Conservation (phyloP, 2,329 filamentous ascomycete species). For the Apiospora marii region DNA sequence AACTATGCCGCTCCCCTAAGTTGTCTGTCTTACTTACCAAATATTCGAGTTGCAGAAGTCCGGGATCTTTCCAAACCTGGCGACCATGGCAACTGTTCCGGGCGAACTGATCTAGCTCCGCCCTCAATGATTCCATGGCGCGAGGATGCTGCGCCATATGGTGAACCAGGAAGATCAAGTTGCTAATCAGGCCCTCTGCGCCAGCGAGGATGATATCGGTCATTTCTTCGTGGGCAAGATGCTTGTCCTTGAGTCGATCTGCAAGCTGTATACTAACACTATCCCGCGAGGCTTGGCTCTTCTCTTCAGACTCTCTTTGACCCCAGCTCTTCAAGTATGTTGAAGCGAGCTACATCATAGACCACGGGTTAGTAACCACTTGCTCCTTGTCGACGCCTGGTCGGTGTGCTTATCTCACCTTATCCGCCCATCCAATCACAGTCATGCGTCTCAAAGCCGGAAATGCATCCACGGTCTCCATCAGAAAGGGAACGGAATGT, state of each 20-base stretch:
- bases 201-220: neutral
- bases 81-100: neutral
- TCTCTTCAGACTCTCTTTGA: neutral
- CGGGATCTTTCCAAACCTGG: conserved; percentile 6
- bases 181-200: conserved; percentile 5
- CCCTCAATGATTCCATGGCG: neutral
- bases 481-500: neutral
- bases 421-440: neutral
- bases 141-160: neutral
- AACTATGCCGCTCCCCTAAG: neutral
- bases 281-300: neutral
- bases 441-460: neutral
- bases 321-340: neutral
- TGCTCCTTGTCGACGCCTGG: neutral
- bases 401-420: neutral
- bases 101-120: neutral
- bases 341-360: neutral
- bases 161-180: neutral
- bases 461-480: neutral
- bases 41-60: neutral
- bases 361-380: neutral
- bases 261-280: neutral
- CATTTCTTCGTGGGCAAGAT: conserved; percentile 3
- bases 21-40: neutral
- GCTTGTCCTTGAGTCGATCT: neutral